Conservation (phyloP, 1,139 yeast genomes). For the Scheffersomyces titani region DNA sequence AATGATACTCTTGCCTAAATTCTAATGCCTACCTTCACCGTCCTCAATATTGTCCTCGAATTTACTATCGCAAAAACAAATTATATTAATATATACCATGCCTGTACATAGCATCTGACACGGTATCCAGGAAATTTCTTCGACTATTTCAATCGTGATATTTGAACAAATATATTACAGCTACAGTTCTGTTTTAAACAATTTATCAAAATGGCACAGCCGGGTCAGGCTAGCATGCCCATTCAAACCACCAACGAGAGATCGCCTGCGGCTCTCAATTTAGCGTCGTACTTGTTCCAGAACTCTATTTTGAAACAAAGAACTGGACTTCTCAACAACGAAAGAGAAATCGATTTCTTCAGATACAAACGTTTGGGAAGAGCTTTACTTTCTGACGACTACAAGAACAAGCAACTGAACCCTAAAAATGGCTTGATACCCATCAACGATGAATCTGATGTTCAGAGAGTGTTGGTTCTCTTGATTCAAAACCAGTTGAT, state of each 20-base stretch:
- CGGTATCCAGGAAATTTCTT: neutral
- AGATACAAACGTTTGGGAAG: conserved; percentile 81
- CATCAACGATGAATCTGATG: conserved; percentile 52
- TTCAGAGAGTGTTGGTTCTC: conserved; percentile 61
- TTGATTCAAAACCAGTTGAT: conserved; percentile 76
- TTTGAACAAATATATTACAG: neutral
- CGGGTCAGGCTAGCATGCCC: conserved; percentile 15
- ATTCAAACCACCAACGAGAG: conserved; percentile 9
- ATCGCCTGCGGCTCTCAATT: conserved; percentile 47
- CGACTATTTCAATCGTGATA: neutral
- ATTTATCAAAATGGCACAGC: conserved; percentile 10
- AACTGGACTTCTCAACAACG: conserved; percentile 71
- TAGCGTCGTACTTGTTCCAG: conserved; percentile 73
- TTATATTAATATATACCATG: too few species aligned
- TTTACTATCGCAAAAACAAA: too few species aligned
- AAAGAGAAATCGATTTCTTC: conserved; percentile 75
- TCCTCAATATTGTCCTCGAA: too few species aligned
- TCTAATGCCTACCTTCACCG: too few species aligned
- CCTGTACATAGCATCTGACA: neutral
- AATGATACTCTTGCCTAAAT: too few species aligned
- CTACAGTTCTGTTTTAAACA: neutral
- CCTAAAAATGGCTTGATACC: conserved; percentile 61
- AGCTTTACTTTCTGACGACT: conserved; percentile 75
- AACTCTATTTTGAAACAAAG: conserved; percentile 72
- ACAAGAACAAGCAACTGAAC: conserved; percentile 55